Base-by-base conservation (phyloP, 116 monocot species). In the Posidonia oceanica region DNA sequence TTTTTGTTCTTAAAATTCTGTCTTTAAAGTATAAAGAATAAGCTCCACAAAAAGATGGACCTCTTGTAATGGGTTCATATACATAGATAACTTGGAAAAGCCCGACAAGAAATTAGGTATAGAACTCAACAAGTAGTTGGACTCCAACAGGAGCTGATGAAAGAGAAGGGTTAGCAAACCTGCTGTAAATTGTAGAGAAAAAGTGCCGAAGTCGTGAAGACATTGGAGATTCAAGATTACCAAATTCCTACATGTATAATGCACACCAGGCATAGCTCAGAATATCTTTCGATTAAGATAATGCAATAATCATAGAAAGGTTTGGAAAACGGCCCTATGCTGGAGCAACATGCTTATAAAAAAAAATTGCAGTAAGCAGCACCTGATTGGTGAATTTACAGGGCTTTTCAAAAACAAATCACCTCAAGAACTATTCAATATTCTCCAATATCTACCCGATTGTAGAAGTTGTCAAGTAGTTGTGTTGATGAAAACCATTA, bases 181-280 rank as follows among this genome's bases (percentile, higher is more conserved):
- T 91, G 72, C 23, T 81, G 76, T 84, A 95, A 65, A 95, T 91
- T 77, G 95, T 88, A 4, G 95, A 71, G 62, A 88, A 95, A 78
- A 95, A 95, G 75, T 91, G 82, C 37, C 83, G 80, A 61, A 95
- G 88, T 41, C 85, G 84, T 72, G 91, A 79, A 71, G 84, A 79
- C 84, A 91, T 84, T 73, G 95, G 95, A 41, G 95, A 88, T 70
- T 91, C 91, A 59, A 95, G 86, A 69, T 88, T 95, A 54, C 95
- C 95, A 81, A 95, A 95, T 76, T 95, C 95, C 95, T 91, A 40
- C 64, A 39, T 29, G 36, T 62, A 36, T 4, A 36, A 20, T 39
- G 65, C 66, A 51, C 21, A 73, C 18, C 44, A 75, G 55, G 38
- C n/a, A 57, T 10, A 75, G 2, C 41, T 62, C 7, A 74, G 58